Evolutionary conservation across 2,329 filamentous ascomycete species (phyloP), one percentile per base, ranked within the genome.

Genomic region (Graphilbum sp.): DNA sequence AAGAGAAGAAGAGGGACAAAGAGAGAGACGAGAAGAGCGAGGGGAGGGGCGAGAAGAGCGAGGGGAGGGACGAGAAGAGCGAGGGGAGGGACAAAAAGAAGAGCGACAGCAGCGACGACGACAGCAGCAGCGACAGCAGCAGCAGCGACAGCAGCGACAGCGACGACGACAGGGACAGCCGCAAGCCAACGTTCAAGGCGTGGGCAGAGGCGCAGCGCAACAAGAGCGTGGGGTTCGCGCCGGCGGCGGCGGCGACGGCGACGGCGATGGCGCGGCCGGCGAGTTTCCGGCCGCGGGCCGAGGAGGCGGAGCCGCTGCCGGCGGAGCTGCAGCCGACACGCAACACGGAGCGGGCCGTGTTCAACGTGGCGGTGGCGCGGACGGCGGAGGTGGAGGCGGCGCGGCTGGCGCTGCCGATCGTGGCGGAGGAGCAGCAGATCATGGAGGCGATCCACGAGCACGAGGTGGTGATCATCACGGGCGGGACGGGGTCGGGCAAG

Each of bases 401-500:
- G 11, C 75, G 90, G 12, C 57, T 92, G 34, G 74, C 81, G 40
- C 67, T 98, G 15, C 90, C 90, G 0, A 83, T 98, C 1, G 85
- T 96, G 2, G 83, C 83, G 2, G 87, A 96, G 55, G 90, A 98
- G 56, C 90, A 98, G 53, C 86, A 80, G 50, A 87, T 98, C 23
- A 96, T 98, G 87, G 90, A 98, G 58, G 86, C 87, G 1, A 85
- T 98, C 35, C 80, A 95, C 57, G 88, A 88, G 53, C 81, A 95
- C 54, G 72, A 88, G 37, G 76, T 85, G 4, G 82, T 95, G 1
- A 80, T 98, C 11, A 75, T 98, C 8, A 95, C 88, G 60, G 90
- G 90, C 57, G 80, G 86, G 13, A 98, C 92, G 25, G 90, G 90
- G 57, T 95, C 86, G 45, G 90, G 90, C 54, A 98, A 98, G 59